Conservation (phyloP, 73 alveolate species). For the Tetrahymena borealis region DNA sequence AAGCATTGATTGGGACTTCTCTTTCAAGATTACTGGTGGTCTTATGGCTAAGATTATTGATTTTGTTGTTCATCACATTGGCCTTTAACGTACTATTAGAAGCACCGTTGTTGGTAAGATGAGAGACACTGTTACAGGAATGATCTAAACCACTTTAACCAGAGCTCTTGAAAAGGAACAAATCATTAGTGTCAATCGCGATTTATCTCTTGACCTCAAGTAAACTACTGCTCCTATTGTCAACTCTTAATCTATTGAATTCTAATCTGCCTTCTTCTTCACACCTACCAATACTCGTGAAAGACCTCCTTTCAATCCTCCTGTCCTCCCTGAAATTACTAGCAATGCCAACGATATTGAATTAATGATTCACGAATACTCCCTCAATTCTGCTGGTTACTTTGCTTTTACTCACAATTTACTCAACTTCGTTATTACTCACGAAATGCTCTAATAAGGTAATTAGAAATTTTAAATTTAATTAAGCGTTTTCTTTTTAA, state of each 20-base stretch:
- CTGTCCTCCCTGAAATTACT: neutral
- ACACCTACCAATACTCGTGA: neutral
- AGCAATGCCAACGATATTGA: neutral
- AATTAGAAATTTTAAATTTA: no score
- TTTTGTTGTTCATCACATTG: neutral
- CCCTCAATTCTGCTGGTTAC: neutral
- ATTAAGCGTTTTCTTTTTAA: no score
- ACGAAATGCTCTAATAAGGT: neutral
- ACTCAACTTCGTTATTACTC: neutral
- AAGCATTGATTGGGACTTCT: neutral
- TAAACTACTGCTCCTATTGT: neutral
- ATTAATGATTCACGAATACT: neutral
- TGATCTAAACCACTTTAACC: neutral
- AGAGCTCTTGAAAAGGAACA: neutral
- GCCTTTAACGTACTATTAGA: neutral
- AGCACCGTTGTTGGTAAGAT: neutral
- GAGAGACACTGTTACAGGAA: neutral
- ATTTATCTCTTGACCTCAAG: neutral
- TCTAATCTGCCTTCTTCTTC: slow-evolving; percentile 1
- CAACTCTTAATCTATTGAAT: neutral
- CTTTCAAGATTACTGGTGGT: neutral
- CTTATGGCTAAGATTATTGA: neutral
- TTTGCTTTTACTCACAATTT: neutral
- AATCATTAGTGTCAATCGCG: neutral
- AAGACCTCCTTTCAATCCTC: slow-evolving; percentile 3